These are phyloP conservation scores for Trichoderma atrobrunneum DNA, from an alignment of 2,329 filamentous ascomycete species.

Conservation along the genomic window DNA sequence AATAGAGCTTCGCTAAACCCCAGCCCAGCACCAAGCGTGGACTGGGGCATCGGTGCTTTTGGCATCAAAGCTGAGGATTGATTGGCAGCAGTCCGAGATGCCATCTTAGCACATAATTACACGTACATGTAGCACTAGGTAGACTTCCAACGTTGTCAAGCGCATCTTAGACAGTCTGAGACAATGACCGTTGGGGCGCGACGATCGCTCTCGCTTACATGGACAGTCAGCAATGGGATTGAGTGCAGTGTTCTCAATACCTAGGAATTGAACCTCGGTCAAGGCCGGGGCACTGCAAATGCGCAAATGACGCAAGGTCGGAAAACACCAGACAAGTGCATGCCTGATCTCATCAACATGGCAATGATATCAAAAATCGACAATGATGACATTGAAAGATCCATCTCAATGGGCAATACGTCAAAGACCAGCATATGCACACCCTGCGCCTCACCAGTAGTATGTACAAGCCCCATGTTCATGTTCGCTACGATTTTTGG, in stretches of 20 bases:
- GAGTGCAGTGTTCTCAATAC: background rate
- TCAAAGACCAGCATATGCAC: background rate
- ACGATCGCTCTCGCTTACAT: background rate
- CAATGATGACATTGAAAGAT: background rate
- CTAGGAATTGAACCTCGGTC: background rate
- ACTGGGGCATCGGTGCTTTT: background rate
- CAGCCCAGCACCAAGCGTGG: background rate
- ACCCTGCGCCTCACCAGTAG: constrained; percentile 7
- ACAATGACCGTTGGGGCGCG: background rate
- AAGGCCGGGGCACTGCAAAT: background rate
- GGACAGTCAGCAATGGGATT: background rate
- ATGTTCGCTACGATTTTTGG: background rate
- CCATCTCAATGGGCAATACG: background rate
- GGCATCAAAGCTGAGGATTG: background rate
- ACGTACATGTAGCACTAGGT: background rate
- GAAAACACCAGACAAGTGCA: background rate
- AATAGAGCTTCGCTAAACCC: background rate
- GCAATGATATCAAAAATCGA: background rate
- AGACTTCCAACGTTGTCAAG: background rate
- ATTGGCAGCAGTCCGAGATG: background rate
- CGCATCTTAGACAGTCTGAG: background rate
- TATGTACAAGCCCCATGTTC: background rate
- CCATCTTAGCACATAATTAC: background rate
- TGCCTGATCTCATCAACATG: background rate
- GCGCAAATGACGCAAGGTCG: background rate